Percentiles rank a stretch among this genome's conserved stretches.
phyloP scores from a whole-genome alignment of 257 asterid genomes.

The Solanum pimpinellifolium region DNA sequence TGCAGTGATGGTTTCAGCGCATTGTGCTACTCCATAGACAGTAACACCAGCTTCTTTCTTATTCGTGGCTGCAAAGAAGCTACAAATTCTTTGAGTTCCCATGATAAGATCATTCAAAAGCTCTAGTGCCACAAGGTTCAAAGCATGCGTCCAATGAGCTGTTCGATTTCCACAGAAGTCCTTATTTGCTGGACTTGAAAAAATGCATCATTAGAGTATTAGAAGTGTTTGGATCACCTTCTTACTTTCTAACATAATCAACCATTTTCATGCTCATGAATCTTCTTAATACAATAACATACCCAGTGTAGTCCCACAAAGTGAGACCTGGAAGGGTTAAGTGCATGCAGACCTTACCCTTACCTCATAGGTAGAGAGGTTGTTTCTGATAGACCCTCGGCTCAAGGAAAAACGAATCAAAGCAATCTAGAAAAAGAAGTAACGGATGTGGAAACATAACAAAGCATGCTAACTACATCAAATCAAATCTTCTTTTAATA shows the following conservation, averaged over 20 bases:
- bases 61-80: conserved; percentile 48
- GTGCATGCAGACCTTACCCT: not conserved
- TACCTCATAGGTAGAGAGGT: not conserved
- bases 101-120: conserved; percentile 39
- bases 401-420: not conserved
- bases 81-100: conserved; percentile 51
- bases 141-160: conserved; percentile 29
- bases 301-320: not conserved
- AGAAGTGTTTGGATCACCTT: not conserved
- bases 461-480: not conserved
- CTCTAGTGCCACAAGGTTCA: conserved; percentile 18
- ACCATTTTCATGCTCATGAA: not conserved
- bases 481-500: not conserved
- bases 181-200: conserved; percentile 42
- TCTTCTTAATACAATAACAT: not conserved
- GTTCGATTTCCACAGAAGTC: conserved; percentile 56
- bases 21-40: conserved; percentile 60
- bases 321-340: not conserved
- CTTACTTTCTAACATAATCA: not conserved
- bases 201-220: not conserved
- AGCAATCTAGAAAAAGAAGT: not conserved
- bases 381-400: not conserved
- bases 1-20: conserved; percentile 47
- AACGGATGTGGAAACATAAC: not conserved
- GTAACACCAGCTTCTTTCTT: conserved; percentile 9